Percentiles rank a stretch among this genome's conserved stretches.
phyloP scores from a whole-genome alignment of 768 basidiomycete species.

The Leccinum sublutescens region DNA sequence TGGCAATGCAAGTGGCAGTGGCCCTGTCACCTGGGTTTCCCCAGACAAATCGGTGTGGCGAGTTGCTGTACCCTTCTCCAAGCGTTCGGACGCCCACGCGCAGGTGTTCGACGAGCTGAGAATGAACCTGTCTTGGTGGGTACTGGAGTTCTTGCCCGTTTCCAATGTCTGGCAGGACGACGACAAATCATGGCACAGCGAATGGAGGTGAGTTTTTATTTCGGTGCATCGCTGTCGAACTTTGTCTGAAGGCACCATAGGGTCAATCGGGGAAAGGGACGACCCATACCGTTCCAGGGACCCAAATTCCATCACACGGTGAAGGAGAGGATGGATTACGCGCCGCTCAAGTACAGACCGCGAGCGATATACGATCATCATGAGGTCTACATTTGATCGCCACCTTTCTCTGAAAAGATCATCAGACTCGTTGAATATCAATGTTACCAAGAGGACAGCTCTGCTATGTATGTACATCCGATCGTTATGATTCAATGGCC shows the following conservation, averaged over 20 bases:
- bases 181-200: conserved; percentile 50
- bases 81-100: conserved; percentile 36
- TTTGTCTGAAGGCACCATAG: conserved; percentile 14
- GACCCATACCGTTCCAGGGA: conserved; percentile 42
- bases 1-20: background rate
- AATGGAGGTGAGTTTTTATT: conserved; percentile 50
- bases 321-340: conserved; percentile 51
- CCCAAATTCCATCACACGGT: conserved; percentile 69
- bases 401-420: background rate
- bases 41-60: background rate
- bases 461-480: too few species aligned
- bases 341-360: conserved; percentile 53
- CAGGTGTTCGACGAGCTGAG: conserved; percentile 54
- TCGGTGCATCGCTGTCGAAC: background rate
- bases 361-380: conserved; percentile 51
- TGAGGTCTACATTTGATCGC: conserved; percentile 39
- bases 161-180: conserved; percentile 55
- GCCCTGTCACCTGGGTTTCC: too few species aligned
- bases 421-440: background rate
- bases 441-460: too few species aligned
- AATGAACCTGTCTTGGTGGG: conserved; percentile 56
- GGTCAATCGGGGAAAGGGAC: conserved; percentile 54
- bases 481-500: background rate
- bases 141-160: conserved; percentile 66
- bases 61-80: background rate